Evolutionary conservation across 139 green algal species (phyloP), one percentile per base, ranked within the genome.

Genomic region (Chlorella sp.): DNA sequence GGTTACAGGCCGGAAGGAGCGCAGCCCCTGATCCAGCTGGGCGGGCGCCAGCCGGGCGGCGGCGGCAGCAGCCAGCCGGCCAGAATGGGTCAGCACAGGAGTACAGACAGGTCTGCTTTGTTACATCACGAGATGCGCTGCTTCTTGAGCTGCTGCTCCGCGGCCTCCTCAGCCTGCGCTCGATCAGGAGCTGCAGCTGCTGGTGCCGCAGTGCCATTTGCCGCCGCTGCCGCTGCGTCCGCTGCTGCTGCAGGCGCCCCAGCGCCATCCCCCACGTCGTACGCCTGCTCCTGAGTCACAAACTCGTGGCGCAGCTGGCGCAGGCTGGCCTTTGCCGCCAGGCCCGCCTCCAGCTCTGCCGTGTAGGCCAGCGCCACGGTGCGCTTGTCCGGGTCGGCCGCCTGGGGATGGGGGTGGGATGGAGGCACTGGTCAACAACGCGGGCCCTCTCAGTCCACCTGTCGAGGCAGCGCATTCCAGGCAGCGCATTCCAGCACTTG

Each of bases 201-300:
- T 57, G 13, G 16, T 20, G 17, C 47, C 25, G 28, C 47, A 18
- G 73, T 41, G 9, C 21, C 51, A 9, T 56, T 25, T 60, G 55
- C 63, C 41, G 26, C 41, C 67, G 36, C 64, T 85, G 6, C 47
- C 26, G 56, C 79, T 76, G 18, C 20, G 76, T n/a, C 25, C 11
- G 32, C 78, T 41, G 78, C 62, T 26, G 56, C 51, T 28, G 55
- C 55, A 7, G 18, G 34, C 4, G 17, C 11, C 71, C 55, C 25
- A 6, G 0, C 15, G 0, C 21, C 28, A 13, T 20, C 62, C 5
- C 30, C 28, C 1, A 28, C n/a, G 18, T 67, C 36, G 17, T 84
- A 87, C 26, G 76, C 26, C 25, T 78, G 73, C 51, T 28, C 47
- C 55, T 87, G 83, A 15, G 70, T 87, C 25, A 84, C 55, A 65